phyloP scores from a whole-genome alignment of 192 early-diverging fungal genomes.

The Oehlia diaphana region DNA sequence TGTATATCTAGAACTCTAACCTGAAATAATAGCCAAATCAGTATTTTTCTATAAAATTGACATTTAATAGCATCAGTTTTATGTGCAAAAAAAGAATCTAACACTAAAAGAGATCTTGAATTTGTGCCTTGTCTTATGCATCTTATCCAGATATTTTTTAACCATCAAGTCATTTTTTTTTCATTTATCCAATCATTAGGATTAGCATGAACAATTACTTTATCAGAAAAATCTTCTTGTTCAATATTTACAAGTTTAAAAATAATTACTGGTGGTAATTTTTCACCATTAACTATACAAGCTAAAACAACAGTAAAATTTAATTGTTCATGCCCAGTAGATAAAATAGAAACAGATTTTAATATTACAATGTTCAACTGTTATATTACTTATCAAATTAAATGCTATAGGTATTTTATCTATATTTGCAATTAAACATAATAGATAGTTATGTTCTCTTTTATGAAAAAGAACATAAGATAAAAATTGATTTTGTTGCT shows the following conservation, averaged over 20 bases:
- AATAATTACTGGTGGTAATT: neutral
- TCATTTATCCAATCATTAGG: too few relatives aligned
- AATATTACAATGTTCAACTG: neutral
- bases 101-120: too few relatives aligned
- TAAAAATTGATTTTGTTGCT: too few relatives aligned
- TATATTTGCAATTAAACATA: neutral
- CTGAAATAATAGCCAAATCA: neutral
- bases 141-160: too few relatives aligned
- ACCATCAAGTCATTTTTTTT: too few relatives aligned
- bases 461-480: too few relatives aligned
- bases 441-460: too few relatives aligned
- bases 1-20: too few relatives aligned
- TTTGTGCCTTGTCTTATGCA: too few relatives aligned
- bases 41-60: neutral
- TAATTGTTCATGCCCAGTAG: neutral
- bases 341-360: neutral
- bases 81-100: too few relatives aligned
- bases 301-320: constrained; percentile 1
- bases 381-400: neutral
- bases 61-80: neutral
- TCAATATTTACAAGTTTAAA: constrained; percentile 2
- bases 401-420: neutral
- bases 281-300: neutral
- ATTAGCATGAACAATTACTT: too few relatives aligned
- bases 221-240: neutral